Evolutionary conservation across 2,329 filamentous ascomycete species (phyloP).

Genomic region (Penicillium palitans): DNA sequence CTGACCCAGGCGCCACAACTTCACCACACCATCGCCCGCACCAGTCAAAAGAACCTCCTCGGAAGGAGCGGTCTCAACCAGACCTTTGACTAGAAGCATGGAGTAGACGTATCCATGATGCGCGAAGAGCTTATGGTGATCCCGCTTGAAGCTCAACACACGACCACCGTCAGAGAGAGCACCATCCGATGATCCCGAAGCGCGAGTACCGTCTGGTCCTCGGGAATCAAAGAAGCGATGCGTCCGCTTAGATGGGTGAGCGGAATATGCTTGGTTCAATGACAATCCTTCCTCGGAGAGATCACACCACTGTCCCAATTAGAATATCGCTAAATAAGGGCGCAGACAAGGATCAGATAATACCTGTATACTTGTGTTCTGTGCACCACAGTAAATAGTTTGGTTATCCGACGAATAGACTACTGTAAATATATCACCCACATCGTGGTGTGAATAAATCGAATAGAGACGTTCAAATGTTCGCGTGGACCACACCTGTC

Average conservation of each 20-base stretch:
- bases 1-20: conserved; percentile 79
- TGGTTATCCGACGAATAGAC: conserved; percentile 77
- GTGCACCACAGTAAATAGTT: conserved; percentile 86
- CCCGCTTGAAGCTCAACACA: conserved; percentile 76
- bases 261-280: conserved; percentile 62
- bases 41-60: conserved; percentile 84
- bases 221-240: conserved; percentile 92
- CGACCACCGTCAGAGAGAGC: conserved; percentile 59
- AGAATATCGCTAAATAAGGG: conserved; percentile 8
- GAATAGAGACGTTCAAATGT: conserved; percentile 78
- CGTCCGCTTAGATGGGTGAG: conserved; percentile 73
- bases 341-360: conserved; percentile 6
- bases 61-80: conserved; percentile 64
- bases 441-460: conserved; percentile 89
- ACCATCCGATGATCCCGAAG: conserved; percentile 64
- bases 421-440: conserved; percentile 95
- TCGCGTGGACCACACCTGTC: conserved; percentile 75
- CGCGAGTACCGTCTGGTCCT: conserved; percentile 77
- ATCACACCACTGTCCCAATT: conserved; percentile 67
- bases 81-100: conserved; percentile 80
- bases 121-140: conserved; percentile 82
- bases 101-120: conserved; percentile 96
- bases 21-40: conserved; percentile 90
- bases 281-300: conserved; percentile 64
- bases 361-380: conserved; percentile 86